A percentile compares a stretch with the other conserved stretches of the same genome.
Evolutionary conservation across 2,329 filamentous ascomycete genomes (phyloP).

Genomic region (Botrytis cinerea): DNA sequence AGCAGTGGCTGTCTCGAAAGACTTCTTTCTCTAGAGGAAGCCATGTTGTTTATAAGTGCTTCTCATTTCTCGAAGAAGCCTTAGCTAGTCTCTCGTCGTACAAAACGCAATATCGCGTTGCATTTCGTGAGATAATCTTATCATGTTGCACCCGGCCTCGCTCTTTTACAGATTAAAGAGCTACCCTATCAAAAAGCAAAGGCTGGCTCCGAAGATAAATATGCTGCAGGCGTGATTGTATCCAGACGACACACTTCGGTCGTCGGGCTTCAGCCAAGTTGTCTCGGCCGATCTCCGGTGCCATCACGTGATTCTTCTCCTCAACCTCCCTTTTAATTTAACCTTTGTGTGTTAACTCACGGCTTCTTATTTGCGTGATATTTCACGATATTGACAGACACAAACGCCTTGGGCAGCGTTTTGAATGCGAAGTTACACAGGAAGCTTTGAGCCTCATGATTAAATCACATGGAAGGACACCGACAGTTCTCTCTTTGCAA

Average conservation of each 20-base stretch:
- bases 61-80: constrained; percentile 1
- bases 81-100: neutral
- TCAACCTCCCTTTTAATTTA: neutral
- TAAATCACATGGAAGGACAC: neutral
- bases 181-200: neutral
- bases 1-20: constrained; percentile 11
- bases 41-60: neutral
- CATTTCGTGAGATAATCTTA: neutral
- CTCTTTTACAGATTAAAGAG: neutral
- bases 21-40: constrained; percentile 1
- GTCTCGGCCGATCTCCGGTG: neutral
- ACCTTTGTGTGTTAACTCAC: neutral
- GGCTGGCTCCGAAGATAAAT: neutral
- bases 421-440: neutral
- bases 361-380: neutral
- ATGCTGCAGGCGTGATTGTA: neutral
- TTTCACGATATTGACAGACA: neutral
- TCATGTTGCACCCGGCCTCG: neutral
- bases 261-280: neutral
- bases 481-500: neutral
- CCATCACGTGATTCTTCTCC: neutral
- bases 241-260: neutral
- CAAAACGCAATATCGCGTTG: constrained; percentile 8
- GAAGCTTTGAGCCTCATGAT: neutral
- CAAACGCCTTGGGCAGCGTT: neutral